Conservation (phyloP, 1,284 basidiomycete species). For the Microbotryomycetes sp. region DNA sequence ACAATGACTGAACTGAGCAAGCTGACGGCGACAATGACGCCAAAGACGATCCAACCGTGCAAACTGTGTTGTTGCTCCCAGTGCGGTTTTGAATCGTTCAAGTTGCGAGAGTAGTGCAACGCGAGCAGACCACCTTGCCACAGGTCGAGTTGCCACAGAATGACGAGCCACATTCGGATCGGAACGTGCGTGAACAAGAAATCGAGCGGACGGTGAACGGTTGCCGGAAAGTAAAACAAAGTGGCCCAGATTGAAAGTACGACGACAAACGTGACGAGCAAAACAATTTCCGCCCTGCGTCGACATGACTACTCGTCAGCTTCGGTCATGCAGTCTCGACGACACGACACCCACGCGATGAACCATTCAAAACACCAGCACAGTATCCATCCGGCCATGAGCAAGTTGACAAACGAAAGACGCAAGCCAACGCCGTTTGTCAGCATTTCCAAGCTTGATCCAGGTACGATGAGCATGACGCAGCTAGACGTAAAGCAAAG, state of each 20-base stretch:
- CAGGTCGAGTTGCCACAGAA: slow-evolving; percentile 18
- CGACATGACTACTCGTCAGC: not conserved
- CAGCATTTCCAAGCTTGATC: slow-evolving; percentile 2
- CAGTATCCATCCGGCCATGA: not conserved
- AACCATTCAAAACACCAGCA: not conserved
- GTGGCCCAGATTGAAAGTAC: slow-evolving; percentile 23
- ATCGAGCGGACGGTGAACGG: slow-evolving; percentile 8
- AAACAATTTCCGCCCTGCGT: slow-evolving; percentile 19
- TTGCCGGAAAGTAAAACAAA: slow-evolving; percentile 18
- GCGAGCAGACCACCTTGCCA: slow-evolving; percentile 31
- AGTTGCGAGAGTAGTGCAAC: slow-evolving; percentile 12
- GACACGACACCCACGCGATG: not conserved
- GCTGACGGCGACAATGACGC: slow-evolving; percentile 22
- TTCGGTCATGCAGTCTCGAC: not conserved
- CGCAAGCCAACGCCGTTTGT: slow-evolving; percentile 21
- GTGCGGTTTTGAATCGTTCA: slow-evolving; percentile 5
- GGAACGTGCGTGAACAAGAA: slow-evolving; percentile 24
- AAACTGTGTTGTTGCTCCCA: slow-evolving; percentile 24
- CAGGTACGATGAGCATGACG: slow-evolving; percentile 10
- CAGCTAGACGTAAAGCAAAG: no score
- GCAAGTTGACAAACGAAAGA: slow-evolving; percentile 1
- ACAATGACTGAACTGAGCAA: slow-evolving; percentile 8
- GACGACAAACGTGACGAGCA: slow-evolving; percentile 18
- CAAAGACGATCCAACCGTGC: slow-evolving; percentile 31
- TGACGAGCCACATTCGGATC: slow-evolving; percentile 17